phyloP scores from a whole-genome alignment of 371 early-diverging fungal species.

The Dichotomocladium elegans region DNA sequence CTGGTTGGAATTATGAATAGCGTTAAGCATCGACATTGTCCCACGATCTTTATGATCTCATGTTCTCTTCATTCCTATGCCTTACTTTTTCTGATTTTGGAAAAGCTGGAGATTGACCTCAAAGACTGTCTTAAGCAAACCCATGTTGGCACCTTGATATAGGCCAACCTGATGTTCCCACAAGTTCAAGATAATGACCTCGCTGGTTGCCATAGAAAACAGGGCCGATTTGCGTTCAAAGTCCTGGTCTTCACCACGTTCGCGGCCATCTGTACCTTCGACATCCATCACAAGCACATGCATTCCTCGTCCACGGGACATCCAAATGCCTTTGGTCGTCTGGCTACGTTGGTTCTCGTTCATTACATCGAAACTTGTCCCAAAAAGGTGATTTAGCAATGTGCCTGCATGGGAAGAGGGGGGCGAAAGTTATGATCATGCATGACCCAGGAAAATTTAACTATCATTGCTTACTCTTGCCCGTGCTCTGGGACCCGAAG shows the following conservation, averaged over 20 bases:
- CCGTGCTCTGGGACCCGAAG: constrained; percentile 97
- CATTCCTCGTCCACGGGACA: constrained; percentile 79
- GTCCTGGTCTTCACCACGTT: constrained; percentile 98
- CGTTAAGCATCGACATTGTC: neutral
- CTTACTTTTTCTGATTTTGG: constrained; percentile 66
- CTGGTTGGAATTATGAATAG: constrained; percentile 8
- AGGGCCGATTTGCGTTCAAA: constrained; percentile 97
- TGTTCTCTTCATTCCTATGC: neutral
- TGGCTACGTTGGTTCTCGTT: constrained; percentile 77
- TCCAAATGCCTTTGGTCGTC: constrained; percentile 98
- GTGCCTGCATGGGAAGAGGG: constrained; percentile 62
- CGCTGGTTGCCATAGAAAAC: constrained; percentile 93
- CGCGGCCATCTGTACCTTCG: constrained; percentile 98
- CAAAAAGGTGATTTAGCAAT: constrained; percentile 90
- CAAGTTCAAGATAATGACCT: constrained; percentile 95
- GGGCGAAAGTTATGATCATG: neutral
- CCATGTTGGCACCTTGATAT: constrained; percentile 99
- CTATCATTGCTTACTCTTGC: constrained; percentile 78
- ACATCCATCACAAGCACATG: constrained; percentile 95
- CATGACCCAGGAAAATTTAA: neutral
- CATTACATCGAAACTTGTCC: constrained; percentile 94
- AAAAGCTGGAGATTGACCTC: constrained; percentile 97
- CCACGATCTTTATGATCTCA: neutral
- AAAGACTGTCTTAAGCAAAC: constrained; percentile 96
- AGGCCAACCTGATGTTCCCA: constrained; percentile 98